These are phyloP conservation scores for Taiozyma sp. DNA, from an alignment of 1,139 yeast species.

Conservation along the genomic window DNA sequence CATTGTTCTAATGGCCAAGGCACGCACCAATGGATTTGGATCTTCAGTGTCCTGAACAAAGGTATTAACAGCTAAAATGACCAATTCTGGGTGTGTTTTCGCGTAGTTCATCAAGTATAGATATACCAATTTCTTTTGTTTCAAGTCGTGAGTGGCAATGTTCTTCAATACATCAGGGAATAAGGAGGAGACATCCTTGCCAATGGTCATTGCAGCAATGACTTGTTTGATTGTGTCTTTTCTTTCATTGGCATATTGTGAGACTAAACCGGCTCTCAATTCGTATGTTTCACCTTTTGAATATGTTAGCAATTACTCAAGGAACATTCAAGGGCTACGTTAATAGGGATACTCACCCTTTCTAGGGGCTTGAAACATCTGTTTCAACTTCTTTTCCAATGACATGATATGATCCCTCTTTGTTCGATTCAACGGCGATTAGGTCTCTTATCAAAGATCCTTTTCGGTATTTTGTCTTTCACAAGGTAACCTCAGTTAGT, in stretches of 20 bases:
- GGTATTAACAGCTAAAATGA: constrained; percentile 94
- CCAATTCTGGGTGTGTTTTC: constrained; percentile 90
- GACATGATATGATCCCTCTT: constrained; percentile 24
- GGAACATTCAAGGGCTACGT: neutral
- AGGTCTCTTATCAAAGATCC: neutral
- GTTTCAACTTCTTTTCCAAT: constrained; percentile 46
- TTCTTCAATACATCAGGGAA: constrained; percentile 96
- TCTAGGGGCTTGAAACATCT: constrained; percentile 53
- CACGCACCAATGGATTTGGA: constrained; percentile 93
- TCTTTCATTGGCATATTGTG: constrained; percentile 90
- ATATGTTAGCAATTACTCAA: constrained; percentile 35
- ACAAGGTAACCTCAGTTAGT: neutral
- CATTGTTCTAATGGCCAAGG: constrained; percentile 97
- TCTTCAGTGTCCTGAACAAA: constrained; percentile 96
- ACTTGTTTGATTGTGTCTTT: constrained; percentile 97
- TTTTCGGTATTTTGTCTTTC: neutral
- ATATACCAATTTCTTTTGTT: constrained; percentile 94
- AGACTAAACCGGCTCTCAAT: constrained; percentile 82
- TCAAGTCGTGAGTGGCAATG: constrained; percentile 94
- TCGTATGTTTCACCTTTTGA: constrained; percentile 82
- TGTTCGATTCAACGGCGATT: neutral
- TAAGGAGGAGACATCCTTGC: constrained; percentile 93
- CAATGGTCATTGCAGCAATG: constrained; percentile 97
- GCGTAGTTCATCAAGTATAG: constrained; percentile 96
- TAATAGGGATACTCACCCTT: constrained; percentile 37